phyloP scores from a whole-genome alignment of 2,329 filamentous ascomycete genomes.

The Penicillium sp. region DNA sequence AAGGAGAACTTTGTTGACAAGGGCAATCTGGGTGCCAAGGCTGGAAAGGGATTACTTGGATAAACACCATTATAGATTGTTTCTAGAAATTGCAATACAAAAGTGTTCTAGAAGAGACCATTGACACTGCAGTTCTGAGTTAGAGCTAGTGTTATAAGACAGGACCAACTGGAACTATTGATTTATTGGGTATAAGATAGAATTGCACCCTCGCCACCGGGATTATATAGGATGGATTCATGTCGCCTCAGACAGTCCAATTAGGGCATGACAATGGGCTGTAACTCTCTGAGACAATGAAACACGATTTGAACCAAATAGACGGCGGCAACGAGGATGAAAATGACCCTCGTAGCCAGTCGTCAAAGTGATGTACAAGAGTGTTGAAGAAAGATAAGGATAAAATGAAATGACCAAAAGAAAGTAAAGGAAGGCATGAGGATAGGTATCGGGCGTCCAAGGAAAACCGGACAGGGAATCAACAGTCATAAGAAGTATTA shows the following conservation, averaged over 20 bases:
- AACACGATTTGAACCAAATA: background rate
- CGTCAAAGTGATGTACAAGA: constrained; percentile 5
- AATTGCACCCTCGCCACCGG: background rate
- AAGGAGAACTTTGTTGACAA: constrained; percentile 16
- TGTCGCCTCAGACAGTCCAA: background rate
- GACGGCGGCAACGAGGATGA: too few species aligned
- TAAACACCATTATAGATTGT: background rate
- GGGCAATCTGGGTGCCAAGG: constrained; percentile 16
- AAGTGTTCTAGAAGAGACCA: background rate
- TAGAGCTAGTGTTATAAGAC: background rate
- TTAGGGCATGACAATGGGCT: background rate
- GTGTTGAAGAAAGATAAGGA: background rate
- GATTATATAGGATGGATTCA: background rate
- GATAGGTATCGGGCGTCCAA: constrained; percentile 5
- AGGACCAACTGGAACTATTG: background rate
- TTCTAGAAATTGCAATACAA: background rate
- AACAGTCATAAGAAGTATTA: constrained; percentile 5
- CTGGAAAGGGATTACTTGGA: constrained; percentile 13
- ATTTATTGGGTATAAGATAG: constrained; percentile 1
- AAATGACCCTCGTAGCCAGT: background rate
- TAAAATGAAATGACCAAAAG: constrained; percentile 5
- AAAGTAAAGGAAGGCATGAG: background rate
- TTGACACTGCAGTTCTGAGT: background rate
- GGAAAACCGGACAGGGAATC: background rate
- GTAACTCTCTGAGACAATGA: background rate